Conservation (phyloP, 139 green algal species). For the Tetraselmis striata region DNA sequence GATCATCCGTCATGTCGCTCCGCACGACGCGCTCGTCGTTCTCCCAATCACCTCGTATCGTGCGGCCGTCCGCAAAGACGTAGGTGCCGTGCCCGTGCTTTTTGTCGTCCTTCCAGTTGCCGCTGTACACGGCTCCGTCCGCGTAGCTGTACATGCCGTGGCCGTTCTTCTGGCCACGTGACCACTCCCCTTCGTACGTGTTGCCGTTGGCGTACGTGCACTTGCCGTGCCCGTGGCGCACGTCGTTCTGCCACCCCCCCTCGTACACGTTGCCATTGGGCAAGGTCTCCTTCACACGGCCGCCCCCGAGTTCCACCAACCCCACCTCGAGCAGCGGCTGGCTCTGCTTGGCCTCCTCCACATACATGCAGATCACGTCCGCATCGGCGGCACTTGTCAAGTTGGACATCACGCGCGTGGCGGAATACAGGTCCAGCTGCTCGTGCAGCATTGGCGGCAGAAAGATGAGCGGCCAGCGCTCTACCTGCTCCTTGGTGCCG, state of each 20-base stretch:
- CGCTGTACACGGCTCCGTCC: constrained; percentile 61
- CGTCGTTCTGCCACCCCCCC: constrained; percentile 51
- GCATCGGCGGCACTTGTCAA: neutral
- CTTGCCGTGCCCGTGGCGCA: constrained; percentile 46
- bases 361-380: neutral
- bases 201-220: constrained; percentile 57
- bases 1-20: neutral
- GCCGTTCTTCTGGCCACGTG: constrained; percentile 44
- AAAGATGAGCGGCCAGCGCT: neutral
- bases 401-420: neutral
- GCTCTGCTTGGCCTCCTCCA: neutral
- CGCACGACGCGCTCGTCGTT: neutral
- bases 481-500: neutral
- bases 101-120: constrained; percentile 50
- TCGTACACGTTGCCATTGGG: constrained; percentile 68
- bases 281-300: neutral
- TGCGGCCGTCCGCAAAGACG: constrained; percentile 21
- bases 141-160: constrained; percentile 49
- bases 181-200: constrained; percentile 61
- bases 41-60: neutral
- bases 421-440: neutral
- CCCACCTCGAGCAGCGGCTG: neutral
- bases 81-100: constrained; percentile 59
- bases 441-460: neutral
- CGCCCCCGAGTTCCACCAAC: neutral